Percentiles rank a stretch among this genome's conserved stretches.
Conservation (phyloP, 148 eudicot genomes). For the Vaccinium macrocarpon region DNA sequence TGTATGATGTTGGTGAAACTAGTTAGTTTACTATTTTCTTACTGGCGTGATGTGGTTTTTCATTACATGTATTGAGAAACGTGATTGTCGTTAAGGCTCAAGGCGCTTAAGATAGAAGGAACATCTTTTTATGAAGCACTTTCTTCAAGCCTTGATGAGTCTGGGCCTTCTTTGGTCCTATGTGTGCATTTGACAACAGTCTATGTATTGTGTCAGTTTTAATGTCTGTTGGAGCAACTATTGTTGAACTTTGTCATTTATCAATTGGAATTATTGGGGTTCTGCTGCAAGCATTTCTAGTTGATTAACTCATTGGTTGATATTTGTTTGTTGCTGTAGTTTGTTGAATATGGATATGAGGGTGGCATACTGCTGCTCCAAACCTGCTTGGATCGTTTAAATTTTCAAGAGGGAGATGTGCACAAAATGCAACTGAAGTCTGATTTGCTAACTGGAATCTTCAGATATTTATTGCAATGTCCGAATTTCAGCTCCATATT, state of each 20-base stretch:
- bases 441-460: slow-evolving; percentile 11
- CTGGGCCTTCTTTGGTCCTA: not conserved
- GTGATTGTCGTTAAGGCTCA: slow-evolving; percentile 2
- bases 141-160: not conserved
- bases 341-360: slow-evolving; percentile 17
- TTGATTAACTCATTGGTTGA: not conserved
- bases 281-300: not conserved
- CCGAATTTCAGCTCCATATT: slow-evolving; percentile 19
- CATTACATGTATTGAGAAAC: not conserved
- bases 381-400: slow-evolving; percentile 18
- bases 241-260: not conserved
- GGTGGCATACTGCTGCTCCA: slow-evolving; percentile 21
- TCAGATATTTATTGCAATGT: slow-evolving; percentile 8
- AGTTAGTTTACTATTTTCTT: not conserved
- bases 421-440: slow-evolving; percentile 11
- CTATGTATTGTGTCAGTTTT: not conserved
- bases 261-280: not conserved
- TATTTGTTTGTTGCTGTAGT: slow-evolving; percentile 1
- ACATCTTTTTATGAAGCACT: not conserved
- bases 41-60: not conserved
- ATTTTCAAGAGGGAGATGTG: slow-evolving; percentile 1
- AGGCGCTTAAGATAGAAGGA: not conserved
- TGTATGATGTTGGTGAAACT: not conserved
- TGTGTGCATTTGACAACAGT: not conserved
- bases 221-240: not conserved